Evolutionary conservation across 2,329 filamentous ascomycete species (phyloP).

Genomic region (Trichothecium roseum): DNA sequence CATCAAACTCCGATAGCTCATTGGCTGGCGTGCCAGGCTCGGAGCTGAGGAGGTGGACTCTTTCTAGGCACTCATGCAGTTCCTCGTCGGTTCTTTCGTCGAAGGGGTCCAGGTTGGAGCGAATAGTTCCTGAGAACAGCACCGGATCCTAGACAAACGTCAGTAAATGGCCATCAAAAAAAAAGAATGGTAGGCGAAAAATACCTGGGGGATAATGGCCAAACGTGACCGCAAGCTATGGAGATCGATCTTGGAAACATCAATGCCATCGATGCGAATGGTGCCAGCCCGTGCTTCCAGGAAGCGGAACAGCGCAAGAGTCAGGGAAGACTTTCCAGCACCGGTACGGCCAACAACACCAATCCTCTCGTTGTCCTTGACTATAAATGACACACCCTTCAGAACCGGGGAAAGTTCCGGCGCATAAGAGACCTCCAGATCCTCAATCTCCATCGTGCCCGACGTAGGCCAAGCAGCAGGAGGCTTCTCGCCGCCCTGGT

Average conservation of each 20-base stretch:
- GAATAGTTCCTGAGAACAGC: slow-evolving; percentile 68
- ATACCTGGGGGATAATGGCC: slow-evolving; percentile 63
- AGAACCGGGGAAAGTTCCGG: slow-evolving; percentile 60
- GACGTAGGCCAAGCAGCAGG: slow-evolving; percentile 67
- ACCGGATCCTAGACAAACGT: slow-evolving; percentile 53
- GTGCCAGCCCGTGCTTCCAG: slow-evolving; percentile 56
- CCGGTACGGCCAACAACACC: slow-evolving; percentile 73
- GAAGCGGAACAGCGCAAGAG: slow-evolving; percentile 68
- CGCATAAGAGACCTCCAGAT: slow-evolving; percentile 64
- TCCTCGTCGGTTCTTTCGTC: slow-evolving; percentile 57
- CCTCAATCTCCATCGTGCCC: slow-evolving; percentile 61
- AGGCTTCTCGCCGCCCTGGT: slow-evolving; percentile 47
- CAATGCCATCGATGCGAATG: slow-evolving; percentile 62
- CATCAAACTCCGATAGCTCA: slow-evolving; percentile 23
- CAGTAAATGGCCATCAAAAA: slow-evolving; percentile 1
- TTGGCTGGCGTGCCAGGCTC: slow-evolving; percentile 26
- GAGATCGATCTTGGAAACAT: slow-evolving; percentile 62
- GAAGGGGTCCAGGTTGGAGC: slow-evolving; percentile 70
- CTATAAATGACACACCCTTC: slow-evolving; percentile 56
- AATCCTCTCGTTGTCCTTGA: slow-evolving; percentile 57
- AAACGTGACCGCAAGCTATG: slow-evolving; percentile 62
- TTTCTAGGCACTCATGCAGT: slow-evolving; percentile 56
- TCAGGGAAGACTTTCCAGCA: slow-evolving; percentile 67
- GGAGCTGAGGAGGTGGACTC: slow-evolving; percentile 55
- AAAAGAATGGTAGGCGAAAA: neutral